These are phyloP conservation scores for Erigeron canadensis DNA, from an alignment of 129 eudicot genomes.

Conservation along the genomic window DNA sequence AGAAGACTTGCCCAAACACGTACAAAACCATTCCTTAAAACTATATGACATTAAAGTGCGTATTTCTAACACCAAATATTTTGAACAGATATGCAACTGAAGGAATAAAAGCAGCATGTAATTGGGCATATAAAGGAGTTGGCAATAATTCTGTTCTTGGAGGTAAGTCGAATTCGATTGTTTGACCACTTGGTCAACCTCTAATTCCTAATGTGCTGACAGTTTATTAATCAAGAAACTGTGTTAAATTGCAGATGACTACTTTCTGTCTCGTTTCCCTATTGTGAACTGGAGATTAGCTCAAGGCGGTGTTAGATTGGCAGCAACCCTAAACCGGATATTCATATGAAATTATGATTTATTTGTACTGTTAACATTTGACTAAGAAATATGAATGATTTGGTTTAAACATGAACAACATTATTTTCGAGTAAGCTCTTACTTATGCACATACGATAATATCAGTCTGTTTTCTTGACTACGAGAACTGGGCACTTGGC, in stretches of 20 bases:
- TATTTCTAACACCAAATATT: neutral
- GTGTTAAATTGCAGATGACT: slow-evolving; percentile 57
- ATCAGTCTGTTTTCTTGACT: slow-evolving; percentile 35
- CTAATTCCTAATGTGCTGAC: neutral
- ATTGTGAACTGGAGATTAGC: slow-evolving; percentile 69
- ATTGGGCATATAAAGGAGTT: slow-evolving; percentile 87
- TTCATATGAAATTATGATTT: slow-evolving; percentile 39
- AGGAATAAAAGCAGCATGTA: slow-evolving; percentile 86
- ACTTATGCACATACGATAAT: slow-evolving; percentile 8
- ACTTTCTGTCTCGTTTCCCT: slow-evolving; percentile 71
- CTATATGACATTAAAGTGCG: neutral
- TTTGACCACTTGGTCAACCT: neutral
- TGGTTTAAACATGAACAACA: neutral
- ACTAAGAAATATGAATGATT: neutral
- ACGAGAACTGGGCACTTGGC: slow-evolving; percentile 54
- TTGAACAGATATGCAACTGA: slow-evolving; percentile 84
- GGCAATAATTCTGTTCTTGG: slow-evolving; percentile 60
- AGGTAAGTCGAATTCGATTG: slow-evolving; percentile 37
- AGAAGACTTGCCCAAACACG: slow-evolving; percentile 72
- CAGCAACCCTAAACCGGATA: slow-evolving; percentile 79
- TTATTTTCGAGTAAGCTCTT: slow-evolving; percentile 7
- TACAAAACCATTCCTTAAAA: slow-evolving; percentile 27
- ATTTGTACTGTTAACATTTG: slow-evolving; percentile 2
- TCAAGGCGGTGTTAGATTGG: slow-evolving; percentile 86
- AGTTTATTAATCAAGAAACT: slow-evolving; percentile 1